These are phyloP conservation scores for Alternaria sp. DNA, from an alignment of 2,329 filamentous ascomycete species.

Conservation along the genomic window DNA sequence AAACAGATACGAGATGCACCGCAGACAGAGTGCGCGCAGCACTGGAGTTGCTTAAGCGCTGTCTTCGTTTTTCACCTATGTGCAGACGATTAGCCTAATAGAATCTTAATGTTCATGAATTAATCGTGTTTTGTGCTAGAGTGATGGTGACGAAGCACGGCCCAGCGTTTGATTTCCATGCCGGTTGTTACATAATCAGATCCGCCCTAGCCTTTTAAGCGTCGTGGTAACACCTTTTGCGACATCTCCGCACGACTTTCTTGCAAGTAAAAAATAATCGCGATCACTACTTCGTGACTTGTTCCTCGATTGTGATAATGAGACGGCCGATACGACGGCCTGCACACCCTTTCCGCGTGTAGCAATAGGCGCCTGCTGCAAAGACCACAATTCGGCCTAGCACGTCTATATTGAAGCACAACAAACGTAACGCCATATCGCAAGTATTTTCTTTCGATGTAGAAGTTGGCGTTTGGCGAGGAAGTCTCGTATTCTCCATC, in stretches of 20 bases:
- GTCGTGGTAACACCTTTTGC: not conserved
- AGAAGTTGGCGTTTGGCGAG: not conserved
- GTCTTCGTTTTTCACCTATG: conserved; percentile 21
- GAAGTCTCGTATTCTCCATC: not conserved
- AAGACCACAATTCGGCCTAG: not conserved
- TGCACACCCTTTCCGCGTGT: not conserved
- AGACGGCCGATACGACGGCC: too few relatives aligned
- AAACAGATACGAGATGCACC: conserved; percentile 21
- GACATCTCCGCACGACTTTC: not conserved
- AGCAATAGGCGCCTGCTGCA: not conserved
- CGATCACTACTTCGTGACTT: too few relatives aligned
- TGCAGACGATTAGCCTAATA: not conserved
- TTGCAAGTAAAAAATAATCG: not conserved
- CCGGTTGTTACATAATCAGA: not conserved
- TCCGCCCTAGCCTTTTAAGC: not conserved
- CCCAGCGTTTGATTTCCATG: not conserved
- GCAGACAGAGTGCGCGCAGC: conserved; percentile 16
- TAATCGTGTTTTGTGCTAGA: not conserved
- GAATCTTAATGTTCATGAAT: not conserved
- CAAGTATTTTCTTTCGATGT: not conserved
- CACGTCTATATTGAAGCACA: not conserved
- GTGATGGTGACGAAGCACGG: not conserved
- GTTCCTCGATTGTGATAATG: not conserved
- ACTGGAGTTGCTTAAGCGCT: not conserved
- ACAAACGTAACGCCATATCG: not conserved